Evolutionary conservation across 345 rosid genomes (phyloP).

Genomic region (Linum tenue): DNA sequence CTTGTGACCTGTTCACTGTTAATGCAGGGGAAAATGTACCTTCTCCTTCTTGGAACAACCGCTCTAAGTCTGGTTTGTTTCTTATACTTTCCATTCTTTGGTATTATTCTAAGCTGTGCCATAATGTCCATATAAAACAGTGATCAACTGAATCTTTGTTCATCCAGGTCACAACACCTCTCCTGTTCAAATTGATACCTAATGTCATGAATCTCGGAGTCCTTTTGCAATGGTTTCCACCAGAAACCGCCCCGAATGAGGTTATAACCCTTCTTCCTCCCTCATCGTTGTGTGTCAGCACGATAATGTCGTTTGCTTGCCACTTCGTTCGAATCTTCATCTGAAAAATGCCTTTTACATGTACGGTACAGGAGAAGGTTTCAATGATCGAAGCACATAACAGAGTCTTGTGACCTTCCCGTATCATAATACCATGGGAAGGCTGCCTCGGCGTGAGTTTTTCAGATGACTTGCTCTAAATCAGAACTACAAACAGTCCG

Average conservation of each 20-base stretch:
- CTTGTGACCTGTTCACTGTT: neutral
- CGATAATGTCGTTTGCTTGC: neutral
- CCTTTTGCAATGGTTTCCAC: constrained; percentile 78
- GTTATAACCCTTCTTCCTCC: constrained; percentile 23
- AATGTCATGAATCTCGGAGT: constrained; percentile 73
- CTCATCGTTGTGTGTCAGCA: neutral
- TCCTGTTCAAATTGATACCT: constrained; percentile 82
- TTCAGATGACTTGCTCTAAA: neutral
- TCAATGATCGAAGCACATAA: constrained; percentile 45
- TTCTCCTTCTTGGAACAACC: constrained; percentile 95
- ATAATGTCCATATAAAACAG: constrained; percentile 8
- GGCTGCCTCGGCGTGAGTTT: neutral
- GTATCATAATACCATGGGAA: no score
- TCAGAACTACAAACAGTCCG: neutral
- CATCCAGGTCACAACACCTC: constrained; percentile 81
- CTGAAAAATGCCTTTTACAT: neutral
- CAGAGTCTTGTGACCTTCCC: constrained; percentile 37
- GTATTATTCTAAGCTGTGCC: neutral
- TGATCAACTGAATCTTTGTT: constrained; percentile 2
- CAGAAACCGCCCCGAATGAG: constrained; percentile 53
- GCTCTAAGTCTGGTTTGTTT: constrained; percentile 81
- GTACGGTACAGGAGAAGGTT: constrained; percentile 39
- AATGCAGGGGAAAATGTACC: constrained; percentile 94
- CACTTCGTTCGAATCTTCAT: neutral
- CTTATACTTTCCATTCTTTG: constrained; percentile 1